Evolutionary conservation across 345 rosid species (phyloP), one percentile per base, ranked within the genome.

Genomic region (Sisymbrium altissimum): DNA sequence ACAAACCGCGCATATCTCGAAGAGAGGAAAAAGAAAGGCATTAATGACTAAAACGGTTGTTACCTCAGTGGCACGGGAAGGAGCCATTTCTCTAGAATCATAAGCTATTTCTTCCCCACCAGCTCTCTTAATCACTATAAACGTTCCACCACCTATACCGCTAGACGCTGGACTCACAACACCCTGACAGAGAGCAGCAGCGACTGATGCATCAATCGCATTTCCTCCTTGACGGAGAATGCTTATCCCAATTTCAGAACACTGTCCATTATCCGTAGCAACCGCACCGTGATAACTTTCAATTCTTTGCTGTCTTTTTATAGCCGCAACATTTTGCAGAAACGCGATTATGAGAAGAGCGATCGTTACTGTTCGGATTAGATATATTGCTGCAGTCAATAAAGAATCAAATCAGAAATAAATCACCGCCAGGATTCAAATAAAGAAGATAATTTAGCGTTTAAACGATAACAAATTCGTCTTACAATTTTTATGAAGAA

Each of bases 21-120:
- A 30, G 6, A 30, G 33, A 30, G 33, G 33, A 30, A 30, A 30
- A 30, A 4, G 6, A 30, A 30, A 4, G 6, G 32, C 33, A 30
- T 30, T 30, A 4, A 30, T 30, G 14, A 52, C 46, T 14, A 53
- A 55, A 54, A 54, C 50, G 48, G 4, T n/a, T 4, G 6, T 57
- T 57, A 88, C 93, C 88, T 81, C 40, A 18, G 87, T 81, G 64
- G 94, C 89, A 5, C 11, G n/a, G 25, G 66, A 25, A 5, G 94
- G 94, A 41, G 94, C 94, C 10, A 78, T 81, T 82, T 88, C 94
- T 75, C 89, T 85, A 82, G 84, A 83, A 65, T 86, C 85, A 45
- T 82, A 72, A 30, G 85, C 79, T 7, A 76, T 74, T 5, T 71
- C 65, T 7, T 69, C 63, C 6, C 85, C 88, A 67, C 23, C 66